These are phyloP conservation scores for Neurospora sp. DNA, from an alignment of 495 filamentous ascomycete genomes.

Conservation along the genomic window DNA sequence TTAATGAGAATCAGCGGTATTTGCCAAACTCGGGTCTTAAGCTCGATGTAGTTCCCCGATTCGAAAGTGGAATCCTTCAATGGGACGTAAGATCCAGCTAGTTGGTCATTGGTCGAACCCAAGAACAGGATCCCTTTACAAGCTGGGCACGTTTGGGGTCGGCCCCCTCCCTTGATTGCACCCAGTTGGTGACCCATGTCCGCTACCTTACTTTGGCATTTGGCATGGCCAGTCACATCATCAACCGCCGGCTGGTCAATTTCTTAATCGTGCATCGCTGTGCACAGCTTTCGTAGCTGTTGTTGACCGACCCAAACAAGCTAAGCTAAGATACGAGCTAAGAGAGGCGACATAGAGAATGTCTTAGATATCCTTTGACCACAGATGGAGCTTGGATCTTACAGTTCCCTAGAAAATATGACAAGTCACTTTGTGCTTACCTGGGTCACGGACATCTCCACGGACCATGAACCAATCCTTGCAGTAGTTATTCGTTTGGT, in stretches of 20 bases:
- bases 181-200: background rate
- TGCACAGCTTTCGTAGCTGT: background rate
- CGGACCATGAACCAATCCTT: background rate
- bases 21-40: background rate
- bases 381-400: background rate
- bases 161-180: background rate
- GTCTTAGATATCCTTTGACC: background rate
- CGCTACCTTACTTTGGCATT: background rate
- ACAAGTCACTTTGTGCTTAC: background rate
- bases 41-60: background rate
- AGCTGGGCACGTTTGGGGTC: background rate
- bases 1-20: background rate
- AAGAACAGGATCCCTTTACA: background rate
- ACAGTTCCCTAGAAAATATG: background rate
- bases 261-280: background rate
- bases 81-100: background rate
- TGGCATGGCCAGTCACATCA: background rate
- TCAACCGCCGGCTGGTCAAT: background rate
- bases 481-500: background rate
- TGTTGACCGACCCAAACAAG: background rate
- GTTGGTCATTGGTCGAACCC: background rate
- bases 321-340: background rate
- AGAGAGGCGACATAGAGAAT: background rate
- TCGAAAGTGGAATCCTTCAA: background rate
- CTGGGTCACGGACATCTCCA: background rate